These are phyloP conservation scores for Musa beccarii DNA, from an alignment of 176 grass and related monocot species.

Conservation along the genomic window DNA sequence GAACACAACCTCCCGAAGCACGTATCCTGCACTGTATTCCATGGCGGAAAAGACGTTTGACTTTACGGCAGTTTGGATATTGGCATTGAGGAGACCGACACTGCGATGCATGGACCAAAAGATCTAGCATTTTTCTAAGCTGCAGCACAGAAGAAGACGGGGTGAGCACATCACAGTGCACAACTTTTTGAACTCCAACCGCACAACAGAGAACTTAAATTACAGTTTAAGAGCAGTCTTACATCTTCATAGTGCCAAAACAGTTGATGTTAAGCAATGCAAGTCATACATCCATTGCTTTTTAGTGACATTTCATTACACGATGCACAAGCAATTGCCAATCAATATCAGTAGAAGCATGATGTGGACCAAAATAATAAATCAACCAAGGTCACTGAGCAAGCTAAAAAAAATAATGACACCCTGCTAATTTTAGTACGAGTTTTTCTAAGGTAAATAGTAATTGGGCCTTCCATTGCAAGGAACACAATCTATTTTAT, in stretches of 20 bases:
- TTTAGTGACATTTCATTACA: background rate
- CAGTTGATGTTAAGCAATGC: too few relatives aligned
- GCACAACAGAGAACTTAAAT: background rate
- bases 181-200: background rate
- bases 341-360: background rate
- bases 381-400: too few relatives aligned
- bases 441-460: too few relatives aligned
- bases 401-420: too few relatives aligned
- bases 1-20: slow-evolving; percentile 69
- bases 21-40: slow-evolving; percentile 64
- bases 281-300: too few relatives aligned
- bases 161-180: background rate
- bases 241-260: too few relatives aligned
- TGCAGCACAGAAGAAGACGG: slow-evolving; percentile 30
- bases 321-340: background rate
- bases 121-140: slow-evolving; percentile 79
- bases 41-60: slow-evolving; percentile 74
- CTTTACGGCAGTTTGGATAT: slow-evolving; percentile 67
- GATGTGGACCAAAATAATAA: background rate
- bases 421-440: too few relatives aligned
- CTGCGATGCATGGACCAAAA: slow-evolving; percentile 65
- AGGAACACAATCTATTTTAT: too few relatives aligned
- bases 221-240: background rate
- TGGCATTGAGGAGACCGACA: slow-evolving; percentile 52
- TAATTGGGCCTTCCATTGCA: too few relatives aligned